Percentiles rank a stretch among this genome's conserved stretches.
Conservation (phyloP, 345 rosid species). For the Populus pruinosa region DNA sequence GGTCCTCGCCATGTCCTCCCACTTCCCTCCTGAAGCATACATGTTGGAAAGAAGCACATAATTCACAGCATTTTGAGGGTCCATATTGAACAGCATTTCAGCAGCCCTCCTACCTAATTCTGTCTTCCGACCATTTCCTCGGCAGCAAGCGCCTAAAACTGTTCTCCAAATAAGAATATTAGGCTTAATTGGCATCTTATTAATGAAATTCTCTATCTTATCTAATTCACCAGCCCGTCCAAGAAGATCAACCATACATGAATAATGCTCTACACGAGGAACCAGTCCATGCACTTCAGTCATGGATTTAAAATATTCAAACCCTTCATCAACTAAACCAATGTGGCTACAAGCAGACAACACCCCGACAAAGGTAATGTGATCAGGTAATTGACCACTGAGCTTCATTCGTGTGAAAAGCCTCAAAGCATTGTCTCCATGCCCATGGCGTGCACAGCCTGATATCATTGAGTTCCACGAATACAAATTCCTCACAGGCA, state of each 20-base stretch:
- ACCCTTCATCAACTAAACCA: slow-evolving; percentile 78
- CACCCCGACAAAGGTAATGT: slow-evolving; percentile 89
- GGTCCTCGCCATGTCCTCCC: slow-evolving; percentile 73
- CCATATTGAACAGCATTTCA: slow-evolving; percentile 64
- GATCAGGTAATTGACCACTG: slow-evolving; percentile 65
- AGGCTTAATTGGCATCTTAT: slow-evolving; percentile 67
- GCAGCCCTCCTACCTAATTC: slow-evolving; percentile 77
- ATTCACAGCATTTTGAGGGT: slow-evolving; percentile 81
- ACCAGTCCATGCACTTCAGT: slow-evolving; percentile 44
- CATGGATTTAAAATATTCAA: slow-evolving; percentile 68
- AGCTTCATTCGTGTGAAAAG: slow-evolving; percentile 64
- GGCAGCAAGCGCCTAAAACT: slow-evolving; percentile 74
- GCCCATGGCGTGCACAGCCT: slow-evolving; percentile 84
- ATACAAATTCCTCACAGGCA: slow-evolving; percentile 75
- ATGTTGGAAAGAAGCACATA: slow-evolving; percentile 87
- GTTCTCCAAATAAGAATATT: slow-evolving; percentile 89
- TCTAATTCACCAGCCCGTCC: slow-evolving; percentile 84
- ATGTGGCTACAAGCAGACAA: slow-evolving; percentile 92
- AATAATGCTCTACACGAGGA: slow-evolving; percentile 76
- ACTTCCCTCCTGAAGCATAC: slow-evolving; percentile 78
- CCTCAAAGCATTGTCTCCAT: slow-evolving; percentile 63
- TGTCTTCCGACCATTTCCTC: slow-evolving; percentile 56
- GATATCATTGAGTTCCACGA: slow-evolving; percentile 97
- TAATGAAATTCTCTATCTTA: slow-evolving; percentile 64
- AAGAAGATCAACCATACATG: slow-evolving; percentile 88